Evolutionary conservation across 1,284 basidiomycete species (phyloP).

Genomic region (Gymnopus androsaceus): DNA sequence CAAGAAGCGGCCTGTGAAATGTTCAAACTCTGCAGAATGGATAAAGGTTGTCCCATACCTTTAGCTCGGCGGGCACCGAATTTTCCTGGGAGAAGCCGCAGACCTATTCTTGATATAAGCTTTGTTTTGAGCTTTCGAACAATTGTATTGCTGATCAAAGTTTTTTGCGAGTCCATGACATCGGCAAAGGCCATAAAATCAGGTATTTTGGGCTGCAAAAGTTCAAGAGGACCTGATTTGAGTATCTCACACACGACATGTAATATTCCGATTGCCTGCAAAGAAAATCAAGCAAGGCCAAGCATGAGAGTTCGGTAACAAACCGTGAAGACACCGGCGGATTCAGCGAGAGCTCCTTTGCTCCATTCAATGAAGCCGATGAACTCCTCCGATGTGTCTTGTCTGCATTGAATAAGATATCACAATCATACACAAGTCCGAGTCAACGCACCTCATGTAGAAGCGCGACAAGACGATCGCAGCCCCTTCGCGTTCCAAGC

Average conservation of each 20-base stretch:
- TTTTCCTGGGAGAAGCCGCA: slow-evolving; percentile 62
- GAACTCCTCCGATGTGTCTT: slow-evolving; percentile 58
- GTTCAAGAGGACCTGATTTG: slow-evolving; percentile 65
- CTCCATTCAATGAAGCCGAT: slow-evolving; percentile 55
- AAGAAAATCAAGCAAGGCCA: not conserved
- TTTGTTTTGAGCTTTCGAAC: slow-evolving; percentile 71
- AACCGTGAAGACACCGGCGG: slow-evolving; percentile 56
- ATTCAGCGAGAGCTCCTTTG: slow-evolving; percentile 33
- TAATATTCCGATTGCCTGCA: slow-evolving; percentile 68
- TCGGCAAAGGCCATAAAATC: slow-evolving; percentile 47
- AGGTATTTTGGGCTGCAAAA: slow-evolving; percentile 46
- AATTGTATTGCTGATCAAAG: slow-evolving; percentile 57
- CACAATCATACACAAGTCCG: slow-evolving; percentile 3
- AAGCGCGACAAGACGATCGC: slow-evolving; percentile 71
- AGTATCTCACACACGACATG: slow-evolving; percentile 76
- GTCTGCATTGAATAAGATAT: slow-evolving; percentile 42
- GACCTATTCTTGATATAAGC: slow-evolving; percentile 60
- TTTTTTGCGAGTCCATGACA: slow-evolving; percentile 39
- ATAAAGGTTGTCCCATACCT: slow-evolving; percentile 35
- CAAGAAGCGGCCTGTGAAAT: slow-evolving; percentile 27
- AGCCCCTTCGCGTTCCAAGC: slow-evolving; percentile 82
- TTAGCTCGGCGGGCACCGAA: slow-evolving; percentile 38
- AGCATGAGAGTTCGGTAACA: slow-evolving; percentile 16
- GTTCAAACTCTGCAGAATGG: not conserved
- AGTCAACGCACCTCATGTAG: slow-evolving; percentile 66